Evolutionary conservation across 73 alveolate species (phyloP), one percentile per base, ranked within the genome.

Genomic region (Loxodes magnus): DNA sequence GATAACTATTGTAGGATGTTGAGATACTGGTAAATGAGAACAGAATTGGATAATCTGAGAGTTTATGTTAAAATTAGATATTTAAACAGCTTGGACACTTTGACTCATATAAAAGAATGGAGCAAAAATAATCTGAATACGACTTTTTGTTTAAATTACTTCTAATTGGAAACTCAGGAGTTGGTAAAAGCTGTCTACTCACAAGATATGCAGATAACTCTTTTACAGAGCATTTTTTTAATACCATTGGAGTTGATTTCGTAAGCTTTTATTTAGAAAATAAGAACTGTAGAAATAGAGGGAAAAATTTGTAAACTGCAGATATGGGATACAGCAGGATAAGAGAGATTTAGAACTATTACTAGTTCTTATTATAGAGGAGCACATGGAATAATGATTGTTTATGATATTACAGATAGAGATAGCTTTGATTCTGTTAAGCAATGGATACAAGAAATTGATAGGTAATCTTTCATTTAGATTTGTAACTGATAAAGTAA

Each of bases 181-280:
- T 64, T 0, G 77, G 77, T 15, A 64, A 64, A 46, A 43, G 72
- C 23, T 55, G 67, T 36, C 35, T 64, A 2, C 56, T 64, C 21
- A 49, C 62, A 36, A 49, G 67, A 43, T 64, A 55, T 44, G 71
- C 77, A 37, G 83, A 69, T 51, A 39, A 67, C 28, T 62, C 52
- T 41, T 69, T 56, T 35, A 39, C 83, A 19, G 68, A 52, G 15
- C 46, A 70, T 20, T 70, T 59, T 64, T 49, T 64, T 35, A 64
- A 75, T 23, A 69, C 83, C 29, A 59, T 69, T 37, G 83, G 83
- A 35, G 77, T 69, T 7, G 83, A 69, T 31, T 69, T 69, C 51
- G n/a, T n/a, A n/a, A n/a, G n/a, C n/a, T n/a, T n/a, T n/a, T n/a
- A n/a, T n/a, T n/a, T n/a, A n/a, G n/a, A 69, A 69, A 36, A 48